These are phyloP conservation scores for Didymella pinodella DNA, from an alignment of 2,329 filamentous ascomycete species.

Conservation along the genomic window DNA sequence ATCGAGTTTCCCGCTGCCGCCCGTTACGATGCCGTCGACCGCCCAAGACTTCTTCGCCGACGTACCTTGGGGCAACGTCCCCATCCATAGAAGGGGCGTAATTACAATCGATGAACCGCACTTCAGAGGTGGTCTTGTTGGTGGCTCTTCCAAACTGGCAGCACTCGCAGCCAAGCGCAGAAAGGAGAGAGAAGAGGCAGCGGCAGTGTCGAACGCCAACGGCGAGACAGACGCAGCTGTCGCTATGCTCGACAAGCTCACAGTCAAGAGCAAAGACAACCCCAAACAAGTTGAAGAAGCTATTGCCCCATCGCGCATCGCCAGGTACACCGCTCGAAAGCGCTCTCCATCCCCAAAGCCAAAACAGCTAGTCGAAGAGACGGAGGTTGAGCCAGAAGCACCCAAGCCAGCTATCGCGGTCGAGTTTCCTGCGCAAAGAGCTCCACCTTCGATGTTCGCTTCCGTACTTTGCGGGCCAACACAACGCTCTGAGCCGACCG, in stretches of 20 bases:
- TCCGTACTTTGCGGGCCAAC: conserved; percentile 55
- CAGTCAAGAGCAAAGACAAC: conserved; percentile 36
- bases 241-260: conserved; percentile 56
- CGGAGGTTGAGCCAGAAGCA: conserved; percentile 24
- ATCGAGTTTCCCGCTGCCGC: conserved; percentile 41
- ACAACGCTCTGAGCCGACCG: conserved; percentile 6
- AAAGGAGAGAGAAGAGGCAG: conserved; percentile 77
- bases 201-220: conserved; percentile 31
- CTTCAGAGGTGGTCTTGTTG: conserved; percentile 74
- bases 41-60: conserved; percentile 76
- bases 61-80: conserved; percentile 83
- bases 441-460: conserved; percentile 61
- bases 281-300: conserved; percentile 2
- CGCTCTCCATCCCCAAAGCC: conserved; percentile 39
- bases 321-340: conserved; percentile 42
- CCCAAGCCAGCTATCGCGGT: conserved; percentile 33
- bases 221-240: conserved; percentile 47
- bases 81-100: conserved; percentile 67
- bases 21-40: conserved; percentile 34
- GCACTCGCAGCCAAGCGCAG: conserved; percentile 86
- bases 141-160: conserved; percentile 87
- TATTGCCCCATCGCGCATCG: conserved; percentile 20
- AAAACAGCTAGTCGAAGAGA: conserved; percentile 26
- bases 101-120: conserved; percentile 68
- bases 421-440: conserved; percentile 52